Evolutionary conservation across 768 basidiomycete species (phyloP), one percentile per base, ranked within the genome.

Genomic region (Vishniacozyma victoriae): DNA sequence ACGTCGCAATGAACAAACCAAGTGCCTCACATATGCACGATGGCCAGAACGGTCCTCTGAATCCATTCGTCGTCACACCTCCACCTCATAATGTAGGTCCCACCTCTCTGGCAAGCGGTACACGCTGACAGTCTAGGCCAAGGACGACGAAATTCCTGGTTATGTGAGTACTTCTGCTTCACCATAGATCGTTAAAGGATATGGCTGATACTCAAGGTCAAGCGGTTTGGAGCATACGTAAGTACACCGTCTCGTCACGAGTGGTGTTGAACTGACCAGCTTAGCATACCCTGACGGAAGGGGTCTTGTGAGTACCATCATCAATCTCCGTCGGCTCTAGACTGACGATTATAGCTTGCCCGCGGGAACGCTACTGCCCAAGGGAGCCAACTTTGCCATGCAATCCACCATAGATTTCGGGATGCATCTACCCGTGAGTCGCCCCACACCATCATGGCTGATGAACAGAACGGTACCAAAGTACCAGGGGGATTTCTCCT

Each of bases 271-370:
- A 0, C 29, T 44, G 29, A 49, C 20, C 2, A 18, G 5, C 12
- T 4, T 49, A 67, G 64, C 62, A 67, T 54, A 67, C 64, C 14
- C 42, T 67, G 62, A 60, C 60, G 14, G 64, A 66, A 55, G 64
- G 64, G 9, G 64, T 66, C 6, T 66, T 66, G 64, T 62, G 35
- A 56, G 64, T 60, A 15, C 15, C 13, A 38, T 29, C 27, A 29
- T 1, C 6, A 19, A 44, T 33, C 15, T 11, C 13, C 35, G 16
- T 31, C 19, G 9, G n/a, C n/a, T n/a, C 27, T 29, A 9, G 23
- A 41, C 12, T 41, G 6, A 41, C 12, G 11, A 13, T 39, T 5
- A 33, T 19, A 59, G 64, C 46, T 44, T 67, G 3, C 65, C 65
- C 29, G 65, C 65, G 14, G 65, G 65, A 3, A 67, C 65, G 13